phyloP scores from a whole-genome alignment of 2,329 filamentous ascomycete genomes.

The Aspergillus luchuensis region DNA sequence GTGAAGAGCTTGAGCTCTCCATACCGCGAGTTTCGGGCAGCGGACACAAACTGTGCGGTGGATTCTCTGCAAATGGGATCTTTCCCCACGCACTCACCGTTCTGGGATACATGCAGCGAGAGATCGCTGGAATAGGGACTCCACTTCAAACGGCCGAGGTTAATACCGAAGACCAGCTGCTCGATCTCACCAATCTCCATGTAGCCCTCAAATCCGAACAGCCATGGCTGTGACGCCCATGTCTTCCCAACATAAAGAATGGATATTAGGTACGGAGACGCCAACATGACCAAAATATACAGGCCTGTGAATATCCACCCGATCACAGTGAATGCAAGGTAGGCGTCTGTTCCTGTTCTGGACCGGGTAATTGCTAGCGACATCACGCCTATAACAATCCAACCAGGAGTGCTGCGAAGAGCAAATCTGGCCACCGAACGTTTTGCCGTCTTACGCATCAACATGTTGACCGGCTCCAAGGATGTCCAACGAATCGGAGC shows the following conservation, averaged over 20 bases:
- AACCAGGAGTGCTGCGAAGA: too few species aligned
- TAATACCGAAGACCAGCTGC: slow-evolving; percentile 41
- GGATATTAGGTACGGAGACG: slow-evolving; percentile 38
- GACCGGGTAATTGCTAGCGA: too few species aligned
- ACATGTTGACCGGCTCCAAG: slow-evolving; percentile 31
- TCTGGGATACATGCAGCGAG: slow-evolving; percentile 8
- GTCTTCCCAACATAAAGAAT: slow-evolving; percentile 45
- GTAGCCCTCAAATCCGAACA: slow-evolving; percentile 49
- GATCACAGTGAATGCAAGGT: too few species aligned
- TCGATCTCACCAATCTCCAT: slow-evolving; percentile 44
- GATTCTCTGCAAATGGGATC: slow-evolving; percentile 44
- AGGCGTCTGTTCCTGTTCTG: too few species aligned
- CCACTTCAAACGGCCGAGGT: slow-evolving; percentile 41
- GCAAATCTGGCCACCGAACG: slow-evolving; percentile 8
- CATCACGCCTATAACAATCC: too few species aligned
- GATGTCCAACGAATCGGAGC: slow-evolving; percentile 50
- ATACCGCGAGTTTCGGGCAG: slow-evolving; percentile 17
- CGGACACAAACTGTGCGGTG: too few species aligned
- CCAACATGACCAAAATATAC: slow-evolving; percentile 25
- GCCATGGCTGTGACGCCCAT: slow-evolving; percentile 45
- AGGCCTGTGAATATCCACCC: slow-evolving; percentile 3
- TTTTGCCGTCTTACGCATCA: slow-evolving; percentile 22
- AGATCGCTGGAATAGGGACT: slow-evolving; percentile 36
- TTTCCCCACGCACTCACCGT: slow-evolving; percentile 27
- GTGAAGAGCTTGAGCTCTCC: too few species aligned